phyloP scores from a whole-genome alignment of 176 grass and related monocot species.

The Puya raimondii region DNA sequence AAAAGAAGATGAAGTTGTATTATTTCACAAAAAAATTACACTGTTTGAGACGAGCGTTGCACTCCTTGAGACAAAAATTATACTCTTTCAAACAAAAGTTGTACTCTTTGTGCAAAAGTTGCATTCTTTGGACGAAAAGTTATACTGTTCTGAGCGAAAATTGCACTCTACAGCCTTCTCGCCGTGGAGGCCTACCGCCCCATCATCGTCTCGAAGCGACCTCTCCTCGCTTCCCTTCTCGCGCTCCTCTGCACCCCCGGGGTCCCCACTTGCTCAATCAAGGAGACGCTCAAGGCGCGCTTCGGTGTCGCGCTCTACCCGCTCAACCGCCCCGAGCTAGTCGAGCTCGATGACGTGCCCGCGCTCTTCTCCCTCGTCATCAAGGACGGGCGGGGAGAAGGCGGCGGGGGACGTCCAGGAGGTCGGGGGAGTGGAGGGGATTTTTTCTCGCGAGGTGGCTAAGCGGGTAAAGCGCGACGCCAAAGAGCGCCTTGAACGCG shows the following conservation, averaged over 20 bases:
- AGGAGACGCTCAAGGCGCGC: constrained; percentile 20
- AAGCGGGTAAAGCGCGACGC: too few relatives aligned
- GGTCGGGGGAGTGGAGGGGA: neutral
- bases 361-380: constrained; percentile 7
- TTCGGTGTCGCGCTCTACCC: constrained; percentile 14
- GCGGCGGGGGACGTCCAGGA: constrained; percentile 5
- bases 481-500: too few relatives aligned
- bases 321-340: constrained; percentile 7
- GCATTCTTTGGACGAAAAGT: too few relatives aligned
- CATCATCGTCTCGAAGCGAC: constrained; percentile 12
- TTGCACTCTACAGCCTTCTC: neutral
- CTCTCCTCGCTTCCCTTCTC: constrained; percentile 1
- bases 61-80: too few relatives aligned
- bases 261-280: neutral
- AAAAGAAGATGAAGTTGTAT: too few relatives aligned
- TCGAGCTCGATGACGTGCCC: constrained; percentile 1
- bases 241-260: neutral
- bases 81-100: too few relatives aligned
- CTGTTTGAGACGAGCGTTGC: too few relatives aligned
- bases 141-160: neutral
- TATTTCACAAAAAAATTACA: too few relatives aligned
- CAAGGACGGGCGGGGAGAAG: constrained; percentile 9
- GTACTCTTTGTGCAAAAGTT: too few relatives aligned
- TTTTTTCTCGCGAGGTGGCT: neutral
- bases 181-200: constrained; percentile 5